Percentiles rank a stretch among this genome's conserved stretches.
phyloP scores from a whole-genome alignment of 1,284 basidiomycete genomes.

The Puccinia polysora region DNA sequence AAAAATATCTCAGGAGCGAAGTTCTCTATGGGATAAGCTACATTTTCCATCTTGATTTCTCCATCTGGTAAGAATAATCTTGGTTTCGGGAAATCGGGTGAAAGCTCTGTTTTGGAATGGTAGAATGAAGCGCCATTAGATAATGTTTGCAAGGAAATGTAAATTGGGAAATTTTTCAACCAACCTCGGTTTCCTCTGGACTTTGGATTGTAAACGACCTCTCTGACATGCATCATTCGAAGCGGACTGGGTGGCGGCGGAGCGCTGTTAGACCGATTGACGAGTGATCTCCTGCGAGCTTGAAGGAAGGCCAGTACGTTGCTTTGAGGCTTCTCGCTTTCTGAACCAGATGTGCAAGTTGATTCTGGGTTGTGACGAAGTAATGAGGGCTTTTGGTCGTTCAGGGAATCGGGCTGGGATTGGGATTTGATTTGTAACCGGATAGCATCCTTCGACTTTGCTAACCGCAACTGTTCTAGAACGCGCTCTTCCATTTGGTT shows the following conservation, averaged over 20 bases:
- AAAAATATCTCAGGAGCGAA: background rate
- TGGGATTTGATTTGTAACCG: background rate
- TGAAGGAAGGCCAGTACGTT: constrained; percentile 1
- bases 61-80: background rate
- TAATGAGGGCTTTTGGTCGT: background rate
- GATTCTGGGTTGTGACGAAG: background rate
- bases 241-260: constrained; percentile 39
- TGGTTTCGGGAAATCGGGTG: constrained; percentile 35
- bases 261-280: constrained; percentile 33
- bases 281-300: constrained; percentile 16
- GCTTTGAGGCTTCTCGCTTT: background rate
- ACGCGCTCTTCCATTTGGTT: constrained; percentile 38
- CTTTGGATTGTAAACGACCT: constrained; percentile 40
- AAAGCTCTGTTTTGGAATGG: constrained; percentile 13
- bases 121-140: background rate
- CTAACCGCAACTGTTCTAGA: constrained; percentile 20
- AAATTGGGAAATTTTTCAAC: background rate
- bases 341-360: too few species aligned
- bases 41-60: constrained; percentile 9
- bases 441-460: constrained; percentile 15
- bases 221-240: constrained; percentile 21
- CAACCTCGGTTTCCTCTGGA: constrained; percentile 42
- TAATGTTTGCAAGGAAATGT: background rate
- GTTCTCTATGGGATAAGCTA: background rate
- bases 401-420: background rate